Evolutionary conservation across 2,329 filamentous ascomycete genomes (phyloP).

Genomic region (Colletotrichum sp.): DNA sequence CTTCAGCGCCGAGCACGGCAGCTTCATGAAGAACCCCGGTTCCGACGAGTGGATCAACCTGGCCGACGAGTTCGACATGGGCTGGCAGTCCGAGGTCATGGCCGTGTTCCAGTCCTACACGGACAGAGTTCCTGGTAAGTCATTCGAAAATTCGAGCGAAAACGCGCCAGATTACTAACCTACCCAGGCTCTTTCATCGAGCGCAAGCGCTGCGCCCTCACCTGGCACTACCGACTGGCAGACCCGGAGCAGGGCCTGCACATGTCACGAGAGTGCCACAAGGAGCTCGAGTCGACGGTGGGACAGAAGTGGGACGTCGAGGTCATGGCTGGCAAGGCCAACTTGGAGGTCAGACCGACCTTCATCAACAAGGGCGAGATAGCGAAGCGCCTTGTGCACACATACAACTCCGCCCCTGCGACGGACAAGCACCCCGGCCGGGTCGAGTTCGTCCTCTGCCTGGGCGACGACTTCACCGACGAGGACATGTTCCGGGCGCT

Average conservation of each 20-base stretch:
- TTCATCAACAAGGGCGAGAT: constrained; percentile 99
- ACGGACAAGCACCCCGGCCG: constrained; percentile 51
- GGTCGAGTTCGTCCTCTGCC: constrained; percentile 86
- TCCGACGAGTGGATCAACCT: constrained; percentile 85
- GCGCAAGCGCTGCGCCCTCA: constrained; percentile 90
- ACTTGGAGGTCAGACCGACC: constrained; percentile 93
- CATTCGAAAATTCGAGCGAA: background rate
- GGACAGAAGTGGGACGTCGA: constrained; percentile 87
- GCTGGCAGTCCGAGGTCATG: constrained; percentile 87
- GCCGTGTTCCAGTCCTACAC: constrained; percentile 88
- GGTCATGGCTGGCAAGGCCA: constrained; percentile 96
- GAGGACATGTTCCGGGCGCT: constrained; percentile 96
- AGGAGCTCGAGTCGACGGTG: constrained; percentile 79
- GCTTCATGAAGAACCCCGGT: constrained; percentile 86
- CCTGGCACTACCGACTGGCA: constrained; percentile 95
- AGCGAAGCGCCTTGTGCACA: constrained; percentile 78
- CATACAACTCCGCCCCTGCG: constrained; percentile 64
- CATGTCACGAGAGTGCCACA: constrained; percentile 81
- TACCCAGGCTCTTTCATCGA: constrained; percentile 84
- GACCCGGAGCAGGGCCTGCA: constrained; percentile 85
- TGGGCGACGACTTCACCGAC: constrained; percentile 96
- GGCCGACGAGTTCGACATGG: constrained; percentile 86
- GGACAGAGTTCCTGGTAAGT: constrained; percentile 79
- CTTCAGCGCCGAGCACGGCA: constrained; percentile 96
- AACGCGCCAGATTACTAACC: background rate